phyloP scores from a whole-genome alignment of 768 basidiomycete species.

The Daedaleopsis nitida region DNA sequence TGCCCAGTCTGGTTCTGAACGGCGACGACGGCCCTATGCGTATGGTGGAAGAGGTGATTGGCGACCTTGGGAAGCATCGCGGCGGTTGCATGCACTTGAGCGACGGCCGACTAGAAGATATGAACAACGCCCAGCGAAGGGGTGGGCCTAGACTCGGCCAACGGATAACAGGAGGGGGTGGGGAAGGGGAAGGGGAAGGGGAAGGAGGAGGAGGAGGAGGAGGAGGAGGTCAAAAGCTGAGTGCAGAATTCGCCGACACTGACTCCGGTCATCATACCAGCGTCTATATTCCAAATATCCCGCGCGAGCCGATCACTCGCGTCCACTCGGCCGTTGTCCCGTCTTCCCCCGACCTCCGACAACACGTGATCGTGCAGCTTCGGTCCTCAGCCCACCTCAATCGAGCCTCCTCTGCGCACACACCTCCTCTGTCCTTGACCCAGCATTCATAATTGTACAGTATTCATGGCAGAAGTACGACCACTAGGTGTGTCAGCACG shows the following conservation, averaged over 20 bases:
- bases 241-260: neutral
- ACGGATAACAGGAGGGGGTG: too few relatives aligned
- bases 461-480: too few relatives aligned
- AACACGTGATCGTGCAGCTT: neutral
- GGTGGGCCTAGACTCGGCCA: too few relatives aligned
- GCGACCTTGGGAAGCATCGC: slow-evolving; percentile 83
- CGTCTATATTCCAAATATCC: neutral
- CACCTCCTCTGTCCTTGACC: too few relatives aligned
- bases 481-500: too few relatives aligned
- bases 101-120: slow-evolving; percentile 1
- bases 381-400: too few relatives aligned
- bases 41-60: slow-evolving; percentile 74
- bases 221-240: neutral
- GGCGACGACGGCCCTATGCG: slow-evolving; percentile 72
- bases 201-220: neutral
- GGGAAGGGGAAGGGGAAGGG: neutral
- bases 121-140: too few relatives aligned
- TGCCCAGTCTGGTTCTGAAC: slow-evolving; percentile 71
- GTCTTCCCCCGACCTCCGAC: neutral
- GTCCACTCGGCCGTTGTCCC: neutral
- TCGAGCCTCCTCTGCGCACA: too few relatives aligned
- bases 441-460: too few relatives aligned
- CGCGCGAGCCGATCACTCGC: neutral
- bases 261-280: neutral
- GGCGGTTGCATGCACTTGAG: slow-evolving; percentile 15